These are phyloP conservation scores for Talaromyces islandicus DNA, from an alignment of 2,329 filamentous ascomycete genomes.

Conservation along the genomic window DNA sequence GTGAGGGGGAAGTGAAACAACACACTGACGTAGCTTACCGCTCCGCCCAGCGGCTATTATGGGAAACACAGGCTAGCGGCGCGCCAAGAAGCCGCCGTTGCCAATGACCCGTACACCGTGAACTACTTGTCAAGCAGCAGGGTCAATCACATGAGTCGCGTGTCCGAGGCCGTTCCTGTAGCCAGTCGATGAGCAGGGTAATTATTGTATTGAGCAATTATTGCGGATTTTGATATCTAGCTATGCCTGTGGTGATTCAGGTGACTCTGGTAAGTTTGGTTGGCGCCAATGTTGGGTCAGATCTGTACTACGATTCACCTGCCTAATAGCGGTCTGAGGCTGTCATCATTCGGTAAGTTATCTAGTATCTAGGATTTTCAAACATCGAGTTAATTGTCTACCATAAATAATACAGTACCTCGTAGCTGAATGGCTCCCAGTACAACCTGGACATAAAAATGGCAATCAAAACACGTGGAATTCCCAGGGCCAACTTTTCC, in stretches of 20 bases:
- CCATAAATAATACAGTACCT: not conserved
- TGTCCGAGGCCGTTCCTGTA: not conserved
- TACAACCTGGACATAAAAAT: not conserved
- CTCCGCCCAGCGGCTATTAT: not conserved
- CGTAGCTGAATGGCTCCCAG: not conserved
- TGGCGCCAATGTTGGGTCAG: not conserved
- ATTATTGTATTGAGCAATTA: not conserved
- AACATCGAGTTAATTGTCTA: not conserved
- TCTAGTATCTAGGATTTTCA: not conserved
- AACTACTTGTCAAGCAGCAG: not conserved
- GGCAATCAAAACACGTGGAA: not conserved
- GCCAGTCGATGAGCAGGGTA: not conserved
- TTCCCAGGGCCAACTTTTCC: not conserved
- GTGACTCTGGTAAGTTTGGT: not conserved
- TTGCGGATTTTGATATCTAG: not conserved
- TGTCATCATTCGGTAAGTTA: not conserved
- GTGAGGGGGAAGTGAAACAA: conserved; percentile 12
- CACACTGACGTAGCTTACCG: conserved; percentile 10
- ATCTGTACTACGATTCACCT: not conserved
- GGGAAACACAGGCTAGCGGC: not conserved
- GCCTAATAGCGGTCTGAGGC: not conserved
- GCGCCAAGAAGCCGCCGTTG: conserved; percentile 5
- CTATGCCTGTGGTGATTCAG: no score
- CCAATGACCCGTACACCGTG: not conserved
- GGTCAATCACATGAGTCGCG: not conserved